phyloP scores from a whole-genome alignment of 1,139 yeast genomes.

The Yarrowia galli region DNA sequence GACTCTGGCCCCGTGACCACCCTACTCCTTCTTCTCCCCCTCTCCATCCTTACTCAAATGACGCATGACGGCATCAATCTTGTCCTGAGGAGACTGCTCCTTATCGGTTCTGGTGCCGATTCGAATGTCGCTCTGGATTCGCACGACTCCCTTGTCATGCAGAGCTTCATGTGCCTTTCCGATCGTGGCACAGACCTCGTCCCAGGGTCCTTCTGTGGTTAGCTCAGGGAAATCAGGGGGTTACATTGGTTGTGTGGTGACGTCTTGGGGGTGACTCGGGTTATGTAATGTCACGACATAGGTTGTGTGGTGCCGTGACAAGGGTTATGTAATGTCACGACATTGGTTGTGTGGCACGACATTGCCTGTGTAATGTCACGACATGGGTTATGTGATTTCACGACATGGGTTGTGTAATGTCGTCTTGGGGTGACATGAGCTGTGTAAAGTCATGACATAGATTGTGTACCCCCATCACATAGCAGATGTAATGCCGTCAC shows the following conservation, averaged over 20 bases:
- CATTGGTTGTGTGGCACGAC: too few species aligned
- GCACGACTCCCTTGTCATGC: conserved; percentile 70
- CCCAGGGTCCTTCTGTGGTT: conserved; percentile 82
- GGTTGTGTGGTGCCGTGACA: too few species aligned
- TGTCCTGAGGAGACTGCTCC: conserved; percentile 49
- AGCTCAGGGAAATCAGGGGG: too few species aligned
- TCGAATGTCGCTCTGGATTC: conserved; percentile 85
- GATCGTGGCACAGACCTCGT: conserved; percentile 76
- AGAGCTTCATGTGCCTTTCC: conserved; percentile 79
- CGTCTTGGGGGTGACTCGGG: too few species aligned
- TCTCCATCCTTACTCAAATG: conserved; percentile 40
- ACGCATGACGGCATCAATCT: conserved; percentile 46
- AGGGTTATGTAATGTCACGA: background rate
- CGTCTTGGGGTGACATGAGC: too few species aligned
- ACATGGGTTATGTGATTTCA: too few species aligned
- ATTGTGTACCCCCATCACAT: too few species aligned
- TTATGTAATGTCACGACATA: too few species aligned
- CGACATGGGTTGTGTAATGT: too few species aligned
- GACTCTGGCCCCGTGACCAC: too few species aligned
- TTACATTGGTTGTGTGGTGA: background rate
- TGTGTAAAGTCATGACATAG: too few species aligned
- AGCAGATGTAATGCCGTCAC: too few species aligned
- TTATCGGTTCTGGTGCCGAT: conserved; percentile 67
- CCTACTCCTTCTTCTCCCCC: conserved; percentile 1
- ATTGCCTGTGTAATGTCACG: background rate